Evolutionary conservation across 1,139 yeast species (phyloP).

Genomic region (Suhomyces bokatorum): DNA sequence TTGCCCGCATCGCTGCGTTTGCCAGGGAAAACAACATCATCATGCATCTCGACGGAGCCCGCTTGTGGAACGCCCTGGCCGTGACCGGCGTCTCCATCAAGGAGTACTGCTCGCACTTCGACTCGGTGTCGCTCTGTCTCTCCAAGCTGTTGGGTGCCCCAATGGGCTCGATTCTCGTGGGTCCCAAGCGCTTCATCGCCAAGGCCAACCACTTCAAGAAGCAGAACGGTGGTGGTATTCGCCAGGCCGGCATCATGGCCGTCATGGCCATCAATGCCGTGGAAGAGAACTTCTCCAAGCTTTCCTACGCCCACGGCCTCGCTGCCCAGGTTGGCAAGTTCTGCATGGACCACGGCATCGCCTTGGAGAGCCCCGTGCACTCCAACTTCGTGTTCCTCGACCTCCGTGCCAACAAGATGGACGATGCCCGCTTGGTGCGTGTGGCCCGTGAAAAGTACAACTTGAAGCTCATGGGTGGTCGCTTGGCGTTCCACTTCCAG

Average conservation of each 20-base stretch:
- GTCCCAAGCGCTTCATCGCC: slow-evolving; percentile 30
- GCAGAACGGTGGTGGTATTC: slow-evolving; percentile 50
- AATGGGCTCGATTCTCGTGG: slow-evolving; percentile 46
- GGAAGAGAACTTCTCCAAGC: slow-evolving; percentile 38
- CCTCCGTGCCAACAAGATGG: slow-evolving; percentile 33
- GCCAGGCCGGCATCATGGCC: slow-evolving; percentile 47
- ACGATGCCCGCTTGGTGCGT: slow-evolving; percentile 53
- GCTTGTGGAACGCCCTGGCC: slow-evolving; percentile 49
- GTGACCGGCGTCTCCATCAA: slow-evolving; percentile 41
- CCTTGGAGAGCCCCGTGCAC: slow-evolving; percentile 41
- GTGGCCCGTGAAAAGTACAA: slow-evolving; percentile 57
- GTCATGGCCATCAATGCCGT: slow-evolving; percentile 45
- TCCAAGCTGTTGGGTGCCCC: slow-evolving; percentile 51
- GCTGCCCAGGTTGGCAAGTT: slow-evolving; percentile 69
- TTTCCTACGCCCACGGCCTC: slow-evolving; percentile 58
- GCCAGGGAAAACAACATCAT: slow-evolving; percentile 35
- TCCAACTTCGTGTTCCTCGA: slow-evolving; percentile 47
- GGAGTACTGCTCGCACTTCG: slow-evolving; percentile 43
- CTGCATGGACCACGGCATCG: slow-evolving; percentile 50
- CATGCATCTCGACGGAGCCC: slow-evolving; percentile 49
- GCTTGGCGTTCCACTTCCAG: slow-evolving; percentile 88
- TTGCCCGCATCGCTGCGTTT: slow-evolving; percentile 38
- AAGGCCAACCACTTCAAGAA: slow-evolving; percentile 51
- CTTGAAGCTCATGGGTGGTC: slow-evolving; percentile 68
- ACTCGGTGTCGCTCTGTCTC: slow-evolving; percentile 47